Conservation (phyloP, 306 rosid species). For the Cucurbita argyrosperma region DNA sequence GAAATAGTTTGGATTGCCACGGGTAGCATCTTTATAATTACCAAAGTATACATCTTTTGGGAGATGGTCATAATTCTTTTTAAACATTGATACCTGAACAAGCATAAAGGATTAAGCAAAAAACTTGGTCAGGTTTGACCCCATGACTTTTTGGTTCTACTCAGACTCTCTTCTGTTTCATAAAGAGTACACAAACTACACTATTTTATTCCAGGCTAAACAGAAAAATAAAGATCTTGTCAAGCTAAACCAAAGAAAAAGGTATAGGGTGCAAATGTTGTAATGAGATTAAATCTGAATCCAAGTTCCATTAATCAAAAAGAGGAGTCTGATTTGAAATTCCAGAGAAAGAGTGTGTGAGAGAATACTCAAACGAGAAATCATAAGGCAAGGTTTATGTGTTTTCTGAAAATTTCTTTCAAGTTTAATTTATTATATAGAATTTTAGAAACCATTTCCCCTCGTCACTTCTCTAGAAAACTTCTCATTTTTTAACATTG, state of each 20-base stretch:
- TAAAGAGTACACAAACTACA: neutral
- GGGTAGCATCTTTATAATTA: constrained; percentile 75
- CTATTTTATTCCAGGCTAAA: neutral
- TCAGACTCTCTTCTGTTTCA: neutral
- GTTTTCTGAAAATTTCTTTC: neutral
- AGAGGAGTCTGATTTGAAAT: neutral
- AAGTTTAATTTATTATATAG: neutral
- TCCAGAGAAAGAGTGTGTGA: neutral
- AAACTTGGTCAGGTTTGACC: neutral
- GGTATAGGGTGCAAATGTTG: neutral
- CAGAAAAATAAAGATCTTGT: neutral
- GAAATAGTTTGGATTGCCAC: constrained; percentile 93
- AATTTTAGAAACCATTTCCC: neutral
- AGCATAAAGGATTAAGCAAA: constrained; percentile 8
- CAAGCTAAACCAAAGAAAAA: neutral
- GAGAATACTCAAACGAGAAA: neutral
- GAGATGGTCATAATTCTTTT: constrained; percentile 91
- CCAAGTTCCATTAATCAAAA: neutral
- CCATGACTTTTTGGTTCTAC: neutral
- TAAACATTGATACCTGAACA: constrained; percentile 87
- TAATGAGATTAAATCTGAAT: neutral
- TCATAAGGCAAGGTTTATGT: neutral
- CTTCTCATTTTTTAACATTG: neutral
- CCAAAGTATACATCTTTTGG: constrained; percentile 88
- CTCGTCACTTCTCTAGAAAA: neutral